Conservation (phyloP, 1,284 basidiomycete genomes). For the Exsudoporus floridanus region DNA sequence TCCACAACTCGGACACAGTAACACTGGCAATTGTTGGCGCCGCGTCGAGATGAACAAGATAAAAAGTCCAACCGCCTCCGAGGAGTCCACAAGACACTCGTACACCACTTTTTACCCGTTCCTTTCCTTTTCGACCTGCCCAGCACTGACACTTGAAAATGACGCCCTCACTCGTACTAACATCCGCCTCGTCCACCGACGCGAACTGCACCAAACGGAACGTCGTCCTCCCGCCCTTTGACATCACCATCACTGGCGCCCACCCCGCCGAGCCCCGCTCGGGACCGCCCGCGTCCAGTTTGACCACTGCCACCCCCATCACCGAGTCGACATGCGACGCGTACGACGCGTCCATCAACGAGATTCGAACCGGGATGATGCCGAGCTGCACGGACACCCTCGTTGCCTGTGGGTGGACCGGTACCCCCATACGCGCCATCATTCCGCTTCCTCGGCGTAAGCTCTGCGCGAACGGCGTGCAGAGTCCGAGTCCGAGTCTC, state of each 20-base stretch:
- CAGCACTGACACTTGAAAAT: no score
- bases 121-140: neutral
- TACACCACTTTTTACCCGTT: neutral
- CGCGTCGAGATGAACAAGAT: constrained; percentile 2
- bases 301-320: neutral
- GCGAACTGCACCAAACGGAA: constrained; percentile 5
- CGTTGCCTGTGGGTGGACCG: constrained; percentile 20
- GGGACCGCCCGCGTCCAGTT: neutral
- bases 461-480: neutral
- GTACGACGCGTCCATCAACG: neutral
- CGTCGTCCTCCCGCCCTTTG: neutral
- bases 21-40: neutral
- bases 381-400: neutral
- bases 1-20: constrained; percentile 2
- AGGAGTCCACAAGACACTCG: neutral
- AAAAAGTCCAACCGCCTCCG: neutral
- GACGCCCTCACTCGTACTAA: constrained; percentile 9
- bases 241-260: neutral
- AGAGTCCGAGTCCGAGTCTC: neutral
- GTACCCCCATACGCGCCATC: constrained; percentile 27
- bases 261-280: neutral
- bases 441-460: constrained; percentile 20
- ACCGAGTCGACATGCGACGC: neutral
- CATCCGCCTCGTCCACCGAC: neutral
- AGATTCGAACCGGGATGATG: neutral